Evolutionary conservation across 768 basidiomycete species (phyloP).

Genomic region (Tulasnella sp.): DNA sequence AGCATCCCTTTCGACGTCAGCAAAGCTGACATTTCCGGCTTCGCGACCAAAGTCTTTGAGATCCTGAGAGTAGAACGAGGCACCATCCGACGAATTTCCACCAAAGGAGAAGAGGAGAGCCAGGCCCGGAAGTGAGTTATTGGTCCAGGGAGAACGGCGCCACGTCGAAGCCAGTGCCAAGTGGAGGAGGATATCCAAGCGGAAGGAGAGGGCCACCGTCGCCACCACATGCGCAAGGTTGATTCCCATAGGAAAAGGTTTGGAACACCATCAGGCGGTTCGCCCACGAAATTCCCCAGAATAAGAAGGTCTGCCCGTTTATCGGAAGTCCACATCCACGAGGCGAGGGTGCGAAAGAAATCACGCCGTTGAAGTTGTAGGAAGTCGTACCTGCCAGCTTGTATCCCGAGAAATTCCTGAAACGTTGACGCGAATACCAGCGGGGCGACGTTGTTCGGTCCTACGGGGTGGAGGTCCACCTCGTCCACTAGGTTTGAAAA

Average conservation of each 20-base stretch:
- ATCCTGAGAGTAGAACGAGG: constrained; percentile 53
- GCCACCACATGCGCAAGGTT: constrained; percentile 3
- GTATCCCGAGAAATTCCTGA: constrained; percentile 90
- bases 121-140: constrained; percentile 15
- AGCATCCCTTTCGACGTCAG: constrained; percentile 88
- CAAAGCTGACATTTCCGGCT: constrained; percentile 89
- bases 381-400: constrained; percentile 93
- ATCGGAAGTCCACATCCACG: constrained; percentile 25
- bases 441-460: constrained; percentile 59
- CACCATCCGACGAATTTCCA: constrained; percentile 24
- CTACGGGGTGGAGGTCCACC: constrained; percentile 56
- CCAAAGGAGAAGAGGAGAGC: constrained; percentile 15
- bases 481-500: constrained; percentile 16
- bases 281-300: neutral
- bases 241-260: neutral
- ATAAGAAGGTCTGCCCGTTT: neutral
- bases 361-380: constrained; percentile 26
- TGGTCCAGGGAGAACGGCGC: constrained; percentile 3
- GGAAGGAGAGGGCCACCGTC: neutral
- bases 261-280: neutral
- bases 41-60: constrained; percentile 97
- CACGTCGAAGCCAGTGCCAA: constrained; percentile 8
- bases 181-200: constrained; percentile 2
- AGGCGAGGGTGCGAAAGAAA: neutral
- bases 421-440: constrained; percentile 82